A percentile compares a stretch with the other conserved stretches of the same genome.
Conservation (phyloP, 805 yeast species). For the Saturnispora quitensis region DNA sequence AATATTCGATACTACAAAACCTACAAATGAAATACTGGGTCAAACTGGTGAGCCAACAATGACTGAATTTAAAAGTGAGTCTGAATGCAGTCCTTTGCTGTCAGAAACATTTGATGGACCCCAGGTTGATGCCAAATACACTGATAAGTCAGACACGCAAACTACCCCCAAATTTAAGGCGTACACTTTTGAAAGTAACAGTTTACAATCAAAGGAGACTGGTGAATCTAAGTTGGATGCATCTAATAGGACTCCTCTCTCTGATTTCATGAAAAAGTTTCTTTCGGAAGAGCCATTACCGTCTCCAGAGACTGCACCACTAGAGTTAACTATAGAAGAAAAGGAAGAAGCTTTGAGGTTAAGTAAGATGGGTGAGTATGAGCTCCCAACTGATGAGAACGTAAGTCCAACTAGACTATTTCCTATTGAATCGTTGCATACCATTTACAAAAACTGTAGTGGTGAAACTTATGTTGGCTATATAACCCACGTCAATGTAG, state of each 20-base stretch:
- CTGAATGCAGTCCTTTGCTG: neutral
- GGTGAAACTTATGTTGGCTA: conserved; percentile 15
- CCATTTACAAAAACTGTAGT: conserved; percentile 11
- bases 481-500: conserved; percentile 7
- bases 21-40: neutral
- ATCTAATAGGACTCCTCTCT: neutral
- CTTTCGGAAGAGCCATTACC: conserved; percentile 7
- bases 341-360: neutral
- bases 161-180: conserved; percentile 1
- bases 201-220: too few relatives aligned
- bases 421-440: conserved; percentile 11
- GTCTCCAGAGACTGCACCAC: neutral
- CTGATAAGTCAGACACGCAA: neutral
- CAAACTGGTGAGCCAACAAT: neutral
- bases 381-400: neutral
- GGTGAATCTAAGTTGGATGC: neutral
- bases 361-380: neutral
- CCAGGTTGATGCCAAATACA: neutral
- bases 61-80: neutral
- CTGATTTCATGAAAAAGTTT: conserved; percentile 6
- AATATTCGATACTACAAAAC: neutral
- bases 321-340: conserved; percentile 7
- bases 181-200: conserved; percentile 4
- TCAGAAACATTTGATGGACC: neutral
- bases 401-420: conserved; percentile 7